Evolutionary conservation across 495 filamentous ascomycete species (phyloP), one percentile per base, ranked within the genome.

Genomic region (Hypoxylon rickii): DNA sequence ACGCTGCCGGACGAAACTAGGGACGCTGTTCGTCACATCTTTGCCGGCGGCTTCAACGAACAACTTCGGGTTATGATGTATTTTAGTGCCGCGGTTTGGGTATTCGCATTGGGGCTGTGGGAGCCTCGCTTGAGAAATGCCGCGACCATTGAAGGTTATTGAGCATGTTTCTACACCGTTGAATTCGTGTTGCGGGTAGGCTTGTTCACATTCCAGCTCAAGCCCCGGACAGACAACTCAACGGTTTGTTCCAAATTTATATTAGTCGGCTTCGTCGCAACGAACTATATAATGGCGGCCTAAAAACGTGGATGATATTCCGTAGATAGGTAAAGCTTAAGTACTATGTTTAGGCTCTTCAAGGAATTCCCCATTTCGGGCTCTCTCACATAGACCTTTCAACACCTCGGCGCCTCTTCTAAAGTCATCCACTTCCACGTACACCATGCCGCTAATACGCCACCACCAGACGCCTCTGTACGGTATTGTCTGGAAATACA

Each of bases 391-490:
- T 24, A 90, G 55, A 34, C 74, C 73, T 60, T 76, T 77, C 58
- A 90, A 49, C 16, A 80, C 67, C 41, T 71, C 61, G 0, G 71
- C 87, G 7, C 75, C 74, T 76, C 77, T 84, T 58, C 81, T 78
- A 60, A 91, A 91, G 72, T 93, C 89, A 3, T 73, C 76, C 20
- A 80, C 68, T 18, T 89, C 87, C 20, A 92, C 65, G 70, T 87
- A 94, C 0, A 88, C 70, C 77, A 90, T 86, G 18, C 73, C 87
- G 65, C 84, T 87, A 21, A 92, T 57, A 11, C 89, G 70, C 24
- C 75, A 76, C 86, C 85, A 94, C 71, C 86, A 75, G 33, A 64
- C 66, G 6, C 74, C 77, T 2, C 71, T 77, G 68, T 90, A 85
- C 12, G 72, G 68, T 37, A 80, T 77, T 1, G 85, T 69, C 62